Percentiles rank a stretch among this genome's conserved stretches.
Conservation (phyloP, 2,329 filamentous ascomycete species). For the Cercospora beticola region DNA sequence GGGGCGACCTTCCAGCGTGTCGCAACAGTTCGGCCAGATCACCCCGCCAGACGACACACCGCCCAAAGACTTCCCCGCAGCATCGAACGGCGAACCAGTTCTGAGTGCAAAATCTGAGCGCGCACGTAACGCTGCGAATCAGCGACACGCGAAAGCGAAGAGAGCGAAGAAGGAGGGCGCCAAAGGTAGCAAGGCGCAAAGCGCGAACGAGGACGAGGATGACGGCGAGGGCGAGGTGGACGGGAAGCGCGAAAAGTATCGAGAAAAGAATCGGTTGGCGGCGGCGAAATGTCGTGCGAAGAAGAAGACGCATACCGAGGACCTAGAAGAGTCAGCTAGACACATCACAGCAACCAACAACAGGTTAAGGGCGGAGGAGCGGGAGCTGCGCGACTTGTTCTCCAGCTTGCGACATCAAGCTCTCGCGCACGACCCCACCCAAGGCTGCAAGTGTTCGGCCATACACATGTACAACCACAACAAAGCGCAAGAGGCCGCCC, state of each 20-base stretch:
- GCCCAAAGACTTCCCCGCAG: constrained; percentile 12
- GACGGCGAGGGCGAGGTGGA: constrained; percentile 27
- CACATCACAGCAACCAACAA: constrained; percentile 39
- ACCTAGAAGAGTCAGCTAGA: constrained; percentile 50
- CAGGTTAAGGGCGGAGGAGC: constrained; percentile 34
- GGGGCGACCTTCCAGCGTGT: constrained; percentile 21
- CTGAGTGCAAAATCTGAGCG: constrained; percentile 32
- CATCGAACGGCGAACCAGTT: constrained; percentile 6
- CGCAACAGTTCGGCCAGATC: constrained; percentile 39
- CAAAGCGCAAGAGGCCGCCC: constrained; percentile 32
- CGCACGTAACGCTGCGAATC: constrained; percentile 36
- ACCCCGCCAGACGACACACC: constrained; percentile 39
- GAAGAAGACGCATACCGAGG: constrained; percentile 58
- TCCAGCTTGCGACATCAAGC: constrained; percentile 36
- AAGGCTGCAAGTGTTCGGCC: constrained; percentile 35
- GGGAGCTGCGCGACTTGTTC: constrained; percentile 37
- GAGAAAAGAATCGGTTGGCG: constrained; percentile 70
- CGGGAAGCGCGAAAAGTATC: constrained; percentile 57
- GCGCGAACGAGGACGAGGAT: constrained; percentile 16
- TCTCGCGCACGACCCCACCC: constrained; percentile 33
- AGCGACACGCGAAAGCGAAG: constrained; percentile 34
- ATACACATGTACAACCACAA: constrained; percentile 38
- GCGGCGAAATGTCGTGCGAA: constrained; percentile 74
- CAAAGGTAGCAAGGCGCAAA: constrained; percentile 3
- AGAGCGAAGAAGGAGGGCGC: constrained; percentile 28